A percentile compares a stretch with the other conserved stretches of the same genome.
Conservation (phyloP, 2,329 filamentous ascomycete species). For the Leptodontidium sp. region DNA sequence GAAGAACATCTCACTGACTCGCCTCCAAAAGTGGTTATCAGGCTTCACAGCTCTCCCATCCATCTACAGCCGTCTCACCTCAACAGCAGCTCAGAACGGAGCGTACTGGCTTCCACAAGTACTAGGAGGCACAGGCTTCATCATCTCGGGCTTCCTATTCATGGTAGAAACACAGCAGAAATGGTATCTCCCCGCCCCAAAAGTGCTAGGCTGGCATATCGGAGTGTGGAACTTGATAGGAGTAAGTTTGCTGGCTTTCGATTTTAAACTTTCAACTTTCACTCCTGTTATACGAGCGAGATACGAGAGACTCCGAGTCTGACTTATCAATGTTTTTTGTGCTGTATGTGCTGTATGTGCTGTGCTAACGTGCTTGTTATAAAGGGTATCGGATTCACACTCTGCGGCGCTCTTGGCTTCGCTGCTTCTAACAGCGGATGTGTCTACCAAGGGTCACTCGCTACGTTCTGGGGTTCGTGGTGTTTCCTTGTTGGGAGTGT, state of each 20-base stretch:
- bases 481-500: constrained; percentile 57
- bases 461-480: constrained; percentile 60
- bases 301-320: background rate
- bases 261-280: background rate
- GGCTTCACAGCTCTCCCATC: constrained; percentile 67
- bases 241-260: constrained; percentile 23
- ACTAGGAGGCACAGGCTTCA: constrained; percentile 68
- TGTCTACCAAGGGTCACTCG: constrained; percentile 57
- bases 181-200: constrained; percentile 67
- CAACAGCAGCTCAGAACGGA: constrained; percentile 56
- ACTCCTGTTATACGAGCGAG: background rate
- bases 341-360: background rate
- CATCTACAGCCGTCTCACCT: constrained; percentile 59
- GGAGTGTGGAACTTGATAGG: constrained; percentile 72
- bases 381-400: constrained; percentile 63
- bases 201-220: constrained; percentile 71
- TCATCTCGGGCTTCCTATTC: constrained; percentile 65
- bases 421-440: constrained; percentile 51
- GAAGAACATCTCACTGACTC: background rate
- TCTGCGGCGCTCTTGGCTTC: constrained; percentile 65
- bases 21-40: constrained; percentile 57
- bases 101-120: constrained; percentile 70
- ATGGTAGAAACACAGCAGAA: constrained; percentile 71
- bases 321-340: background rate
- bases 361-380: constrained; percentile 3